These are phyloP conservation scores for Erodium maritimum DNA, from an alignment of 345 rosid genomes.

Conservation along the genomic window DNA sequence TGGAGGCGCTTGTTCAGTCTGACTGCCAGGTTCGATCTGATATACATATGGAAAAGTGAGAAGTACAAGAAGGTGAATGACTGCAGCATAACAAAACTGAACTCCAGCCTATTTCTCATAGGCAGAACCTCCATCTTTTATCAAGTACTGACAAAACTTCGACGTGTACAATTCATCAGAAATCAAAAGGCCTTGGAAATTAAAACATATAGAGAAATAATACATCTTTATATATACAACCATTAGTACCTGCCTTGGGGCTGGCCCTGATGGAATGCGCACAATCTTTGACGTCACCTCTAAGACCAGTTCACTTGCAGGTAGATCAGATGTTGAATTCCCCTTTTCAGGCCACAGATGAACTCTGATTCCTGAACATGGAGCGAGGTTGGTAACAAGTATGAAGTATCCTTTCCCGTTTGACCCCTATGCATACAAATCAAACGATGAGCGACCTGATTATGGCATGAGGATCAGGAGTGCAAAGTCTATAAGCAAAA, in stretches of 20 bases:
- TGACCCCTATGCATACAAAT: slow-evolving; percentile 49
- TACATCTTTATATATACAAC: slow-evolving; percentile 5
- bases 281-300: slow-evolving; percentile 95
- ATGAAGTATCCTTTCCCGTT: slow-evolving; percentile 72
- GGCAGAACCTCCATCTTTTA: slow-evolving; percentile 4
- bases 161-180: slow-evolving; percentile 4
- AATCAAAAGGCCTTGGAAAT: slow-evolving; percentile 3
- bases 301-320: slow-evolving; percentile 43
- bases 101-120: slow-evolving; percentile 4
- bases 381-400: slow-evolving; percentile 90
- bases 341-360: slow-evolving; percentile 90
- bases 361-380: slow-evolving; percentile 88
- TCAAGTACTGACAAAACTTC: slow-evolving; percentile 1
- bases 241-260: slow-evolving; percentile 75
- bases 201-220: not conserved
- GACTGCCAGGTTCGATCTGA: slow-evolving; percentile 96
- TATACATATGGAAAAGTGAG: slow-evolving; percentile 13
- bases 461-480: not conserved
- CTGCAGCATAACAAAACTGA: not conserved
- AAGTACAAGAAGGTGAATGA: slow-evolving; percentile 9
- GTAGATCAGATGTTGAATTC: slow-evolving; percentile 33
- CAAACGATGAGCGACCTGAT: slow-evolving; percentile 10
- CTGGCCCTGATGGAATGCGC: slow-evolving; percentile 86
- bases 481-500: slow-evolving; percentile 3
- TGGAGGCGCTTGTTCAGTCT: slow-evolving; percentile 99